phyloP scores from a whole-genome alignment of 2,329 filamentous ascomycete genomes.

The Aspergillus japonicus region DNA sequence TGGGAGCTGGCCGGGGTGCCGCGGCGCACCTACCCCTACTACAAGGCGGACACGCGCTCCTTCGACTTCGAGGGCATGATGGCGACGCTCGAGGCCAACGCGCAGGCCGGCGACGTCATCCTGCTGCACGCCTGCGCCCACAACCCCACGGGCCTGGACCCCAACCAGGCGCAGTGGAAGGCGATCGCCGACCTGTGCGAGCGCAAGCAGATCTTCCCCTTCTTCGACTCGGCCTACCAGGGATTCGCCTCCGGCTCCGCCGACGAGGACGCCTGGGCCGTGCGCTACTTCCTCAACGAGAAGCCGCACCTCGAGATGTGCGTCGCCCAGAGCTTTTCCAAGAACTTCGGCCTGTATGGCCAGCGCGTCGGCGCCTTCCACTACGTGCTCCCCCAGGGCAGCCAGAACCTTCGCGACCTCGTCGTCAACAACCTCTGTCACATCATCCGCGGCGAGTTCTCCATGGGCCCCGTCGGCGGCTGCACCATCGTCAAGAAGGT shows the following conservation, averaged over 20 bases:
- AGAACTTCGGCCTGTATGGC: slow-evolving; percentile 80
- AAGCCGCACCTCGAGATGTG: slow-evolving; percentile 65
- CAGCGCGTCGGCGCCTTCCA: slow-evolving; percentile 95
- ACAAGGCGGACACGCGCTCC: slow-evolving; percentile 60
- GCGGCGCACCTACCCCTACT: slow-evolving; percentile 86
- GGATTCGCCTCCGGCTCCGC: slow-evolving; percentile 92
- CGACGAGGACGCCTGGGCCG: slow-evolving; percentile 78
- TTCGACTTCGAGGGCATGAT: slow-evolving; percentile 60
- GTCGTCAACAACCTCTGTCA: slow-evolving; percentile 42
- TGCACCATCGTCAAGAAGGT: slow-evolving; percentile 80
- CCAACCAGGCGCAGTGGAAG: slow-evolving; percentile 88
- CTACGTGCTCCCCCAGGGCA: slow-evolving; percentile 39
- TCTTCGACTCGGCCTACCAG: slow-evolving; percentile 98
- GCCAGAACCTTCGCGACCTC: slow-evolving; percentile 28
- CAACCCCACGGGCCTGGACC: slow-evolving; percentile 96
- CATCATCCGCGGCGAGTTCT: slow-evolving; percentile 41
- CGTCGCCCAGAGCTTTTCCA: slow-evolving; percentile 60
- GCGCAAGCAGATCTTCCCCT: slow-evolving; percentile 84
- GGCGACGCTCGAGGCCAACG: slow-evolving; percentile 80
- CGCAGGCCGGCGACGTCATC: slow-evolving; percentile 77
- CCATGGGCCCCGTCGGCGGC: slow-evolving; percentile 72
- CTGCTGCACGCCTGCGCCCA: slow-evolving; percentile 93
- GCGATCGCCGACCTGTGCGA: slow-evolving; percentile 76
- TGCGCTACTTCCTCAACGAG: slow-evolving; percentile 87
- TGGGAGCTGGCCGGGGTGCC: slow-evolving; percentile 73